A percentile compares a stretch with the other conserved stretches of the same genome.
Conservation (phyloP, 1,284 basidiomycete genomes). For the Cutaneotrichosporon curvatum region DNA sequence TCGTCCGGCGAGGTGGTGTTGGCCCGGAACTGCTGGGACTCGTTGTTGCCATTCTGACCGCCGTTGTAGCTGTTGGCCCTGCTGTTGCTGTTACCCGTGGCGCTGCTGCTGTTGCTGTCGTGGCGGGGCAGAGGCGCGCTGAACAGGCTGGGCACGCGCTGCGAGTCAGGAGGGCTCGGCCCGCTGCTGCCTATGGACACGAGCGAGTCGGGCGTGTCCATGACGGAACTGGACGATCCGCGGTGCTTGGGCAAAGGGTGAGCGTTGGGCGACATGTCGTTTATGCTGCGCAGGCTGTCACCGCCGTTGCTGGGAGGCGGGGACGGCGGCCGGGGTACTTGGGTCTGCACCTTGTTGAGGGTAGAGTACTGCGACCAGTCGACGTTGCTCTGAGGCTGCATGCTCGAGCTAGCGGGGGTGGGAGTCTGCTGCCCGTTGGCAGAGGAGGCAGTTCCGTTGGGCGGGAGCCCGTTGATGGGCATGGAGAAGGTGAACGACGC, state of each 20-base stretch:
- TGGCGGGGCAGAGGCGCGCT: slow-evolving; percentile 4
- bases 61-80: background rate
- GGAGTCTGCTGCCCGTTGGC: slow-evolving; percentile 4
- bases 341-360: slow-evolving; percentile 9
- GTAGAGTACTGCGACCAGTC: slow-evolving; percentile 16
- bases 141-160: slow-evolving; percentile 11
- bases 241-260: slow-evolving; percentile 13
- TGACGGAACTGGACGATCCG: slow-evolving; percentile 10
- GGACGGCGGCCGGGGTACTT: slow-evolving; percentile 33
- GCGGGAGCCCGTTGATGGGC: slow-evolving; percentile 24
- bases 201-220: slow-evolving; percentile 31
- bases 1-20: slow-evolving; percentile 7
- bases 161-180: slow-evolving; percentile 9
- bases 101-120: slow-evolving; percentile 1
- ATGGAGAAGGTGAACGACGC: slow-evolving; percentile 45
- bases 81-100: background rate
- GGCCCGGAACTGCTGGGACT: no score
- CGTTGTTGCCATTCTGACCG: background rate
- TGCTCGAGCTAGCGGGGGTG: background rate
- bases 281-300: slow-evolving; percentile 28
- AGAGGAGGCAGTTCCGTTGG: background rate
- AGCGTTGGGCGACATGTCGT: slow-evolving; percentile 21
- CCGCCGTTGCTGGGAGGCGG: slow-evolving; percentile 31
- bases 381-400: slow-evolving; percentile 4
- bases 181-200: slow-evolving; percentile 20